Base-by-base conservation (phyloP, 139 green algal species). In the Choricystis sp. region DNA sequence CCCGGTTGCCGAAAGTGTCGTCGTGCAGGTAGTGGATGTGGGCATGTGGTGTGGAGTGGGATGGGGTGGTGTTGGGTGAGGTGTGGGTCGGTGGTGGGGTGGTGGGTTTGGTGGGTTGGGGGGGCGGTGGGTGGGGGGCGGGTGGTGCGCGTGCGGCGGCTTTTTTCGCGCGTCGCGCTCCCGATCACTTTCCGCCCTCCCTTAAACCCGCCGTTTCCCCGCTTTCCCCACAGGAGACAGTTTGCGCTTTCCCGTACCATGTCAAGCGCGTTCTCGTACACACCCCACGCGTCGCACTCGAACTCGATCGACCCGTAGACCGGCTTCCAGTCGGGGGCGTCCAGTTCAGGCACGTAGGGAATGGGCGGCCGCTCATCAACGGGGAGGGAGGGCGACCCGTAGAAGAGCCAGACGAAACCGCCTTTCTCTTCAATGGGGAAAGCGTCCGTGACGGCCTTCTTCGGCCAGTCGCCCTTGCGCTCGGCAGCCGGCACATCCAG, bases 191-290 rank as follows among this genome's bases (percentile, higher is more conserved):
- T n/a, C n/a, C n/a, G n/a, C n/a, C n/a, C n/a, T n/a, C n/a, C n/a
- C n/a, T n/a, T n/a, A n/a, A n/a, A n/a, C n/a, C n/a, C n/a, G n/a
- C n/a, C n/a, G n/a, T n/a, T n/a, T n/a, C n/a, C n/a, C n/a, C n/a
- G n/a, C n/a, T n/a, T n/a, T n/a, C n/a, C n/a, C n/a, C n/a, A n/a
- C n/a, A n/a, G n/a, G n/a, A n/a, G n/a, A n/a, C n/a, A n/a, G n/a
- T n/a, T n/a, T n/a, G n/a, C n/a, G n/a, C n/a, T n/a, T n/a, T n/a
- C 40, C 9, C 16, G 40, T 16, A 79, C 83, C 78, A 94, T 84
- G 76, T 94, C 86, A n/a, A 94, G 80, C 52, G 86, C 86, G 64
- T 94, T 94, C 68, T 94, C 85, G 75, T 92, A 94, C 63, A 94
- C 86, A n/a, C 66, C 69, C 74, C 69, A 79, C 66, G 83, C 74